Conservation (phyloP, 2,329 filamentous ascomycete species). For the Harringtonia aguacate region DNA sequence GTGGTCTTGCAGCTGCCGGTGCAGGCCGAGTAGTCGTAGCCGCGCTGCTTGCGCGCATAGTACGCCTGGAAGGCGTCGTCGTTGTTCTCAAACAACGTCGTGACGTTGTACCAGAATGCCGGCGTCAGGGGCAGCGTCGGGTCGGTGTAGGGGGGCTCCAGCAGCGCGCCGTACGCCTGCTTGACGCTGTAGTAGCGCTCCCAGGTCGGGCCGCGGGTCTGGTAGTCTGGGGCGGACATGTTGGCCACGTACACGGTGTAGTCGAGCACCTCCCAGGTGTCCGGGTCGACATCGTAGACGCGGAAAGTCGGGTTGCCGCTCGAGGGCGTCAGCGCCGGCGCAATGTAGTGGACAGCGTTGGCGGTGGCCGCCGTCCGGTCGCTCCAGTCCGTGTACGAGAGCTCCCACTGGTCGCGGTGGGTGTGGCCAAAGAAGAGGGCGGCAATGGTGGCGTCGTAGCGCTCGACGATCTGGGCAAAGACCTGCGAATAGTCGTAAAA, state of each 20-base stretch:
- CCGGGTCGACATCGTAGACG: conserved; percentile 45
- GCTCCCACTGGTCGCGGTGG: conserved; percentile 43
- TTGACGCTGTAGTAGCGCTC: conserved; percentile 43
- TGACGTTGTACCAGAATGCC: conserved; percentile 30
- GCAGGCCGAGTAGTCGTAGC: conserved; percentile 19
- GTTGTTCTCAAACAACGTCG: conserved; percentile 21
- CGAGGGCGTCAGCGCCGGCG: conserved; percentile 42
- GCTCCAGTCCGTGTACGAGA: conserved; percentile 39
- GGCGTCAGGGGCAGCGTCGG: conserved; percentile 31
- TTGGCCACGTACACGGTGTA: conserved; percentile 42
- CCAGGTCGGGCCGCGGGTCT: conserved; percentile 36
- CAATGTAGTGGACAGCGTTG: conserved; percentile 40
- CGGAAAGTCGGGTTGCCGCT: conserved; percentile 47
- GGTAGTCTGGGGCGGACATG: conserved; percentile 31
- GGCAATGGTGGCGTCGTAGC: conserved; percentile 41
- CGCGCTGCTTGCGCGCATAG: conserved; percentile 22
- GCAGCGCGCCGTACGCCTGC: conserved; percentile 35
- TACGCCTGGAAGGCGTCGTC: conserved; percentile 22
- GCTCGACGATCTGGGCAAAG: conserved; percentile 39
- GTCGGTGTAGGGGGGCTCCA: conserved; percentile 27
- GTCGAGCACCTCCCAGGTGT: conserved; percentile 43
- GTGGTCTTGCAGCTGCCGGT: conserved; percentile 19
- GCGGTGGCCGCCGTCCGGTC: conserved; percentile 29
- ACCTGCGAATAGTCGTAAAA: conserved; percentile 42
- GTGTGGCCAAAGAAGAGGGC: conserved; percentile 47